Evolutionary conservation across 2,329 filamentous ascomycete genomes (phyloP).

Genomic region (Microdochium bolleyi): DNA sequence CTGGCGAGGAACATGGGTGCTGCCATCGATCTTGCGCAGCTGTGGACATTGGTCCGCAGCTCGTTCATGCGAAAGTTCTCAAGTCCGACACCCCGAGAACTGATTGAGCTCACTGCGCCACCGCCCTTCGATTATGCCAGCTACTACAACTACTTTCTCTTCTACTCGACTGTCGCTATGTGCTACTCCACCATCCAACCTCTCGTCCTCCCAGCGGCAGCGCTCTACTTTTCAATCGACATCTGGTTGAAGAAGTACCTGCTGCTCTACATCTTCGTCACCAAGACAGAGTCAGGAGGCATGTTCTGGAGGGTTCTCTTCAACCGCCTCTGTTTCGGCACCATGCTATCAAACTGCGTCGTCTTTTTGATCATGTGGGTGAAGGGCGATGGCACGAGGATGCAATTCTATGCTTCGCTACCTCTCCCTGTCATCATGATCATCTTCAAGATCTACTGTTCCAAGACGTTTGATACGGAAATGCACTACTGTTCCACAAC

Average conservation of each 20-base stretch:
- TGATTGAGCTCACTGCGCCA: conserved; percentile 89
- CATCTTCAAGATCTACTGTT: conserved; percentile 82
- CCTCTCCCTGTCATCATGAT: conserved; percentile 74
- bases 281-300: conserved; percentile 92
- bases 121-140: conserved; percentile 89
- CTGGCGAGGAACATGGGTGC: conserved; percentile 89
- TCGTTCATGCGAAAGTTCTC: conserved; percentile 81
- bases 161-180: conserved; percentile 83
- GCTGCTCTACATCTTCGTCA: conserved; percentile 88
- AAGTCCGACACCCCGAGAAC: conserved; percentile 78
- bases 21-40: conserved; percentile 85
- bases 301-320: conserved; percentile 86
- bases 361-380: conserved; percentile 70
- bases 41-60: conserved; percentile 76
- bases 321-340: conserved; percentile 84
- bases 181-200: conserved; percentile 83
- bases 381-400: conserved; percentile 51
- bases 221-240: conserved; percentile 84
- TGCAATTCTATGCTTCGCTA: conserved; percentile 57
- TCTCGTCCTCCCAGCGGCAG: conserved; percentile 75
- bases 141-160: conserved; percentile 98
- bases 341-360: conserved; percentile 70
- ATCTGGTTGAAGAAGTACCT: conserved; percentile 92
- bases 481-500: conserved; percentile 73
- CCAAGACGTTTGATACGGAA: conserved; percentile 64